Evolutionary conservation across 768 basidiomycete species (phyloP).

Genomic region (Phlegmacium glaucopus): DNA sequence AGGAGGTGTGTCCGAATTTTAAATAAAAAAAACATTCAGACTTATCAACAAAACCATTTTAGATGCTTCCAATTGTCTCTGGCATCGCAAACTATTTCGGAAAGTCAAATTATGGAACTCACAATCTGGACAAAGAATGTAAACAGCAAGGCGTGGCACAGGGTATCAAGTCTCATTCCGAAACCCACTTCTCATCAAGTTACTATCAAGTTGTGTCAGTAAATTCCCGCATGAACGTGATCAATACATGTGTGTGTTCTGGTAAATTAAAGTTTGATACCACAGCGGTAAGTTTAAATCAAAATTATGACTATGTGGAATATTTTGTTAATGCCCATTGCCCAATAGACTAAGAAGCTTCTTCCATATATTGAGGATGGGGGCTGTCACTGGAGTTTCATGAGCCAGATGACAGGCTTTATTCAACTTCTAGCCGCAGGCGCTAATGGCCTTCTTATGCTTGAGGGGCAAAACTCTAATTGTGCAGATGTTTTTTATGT

Average conservation of each 20-base stretch:
- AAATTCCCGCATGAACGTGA: conserved; percentile 17
- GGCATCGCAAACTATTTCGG: conserved; percentile 24
- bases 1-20: conserved; percentile 14
- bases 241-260: conserved; percentile 12
- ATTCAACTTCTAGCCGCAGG: conserved; percentile 13
- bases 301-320: neutral
- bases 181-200: conserved; percentile 23
- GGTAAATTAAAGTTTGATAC: conserved; percentile 19
- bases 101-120: conserved; percentile 24
- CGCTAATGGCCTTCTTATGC: conserved; percentile 21
- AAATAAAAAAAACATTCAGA: neutral
- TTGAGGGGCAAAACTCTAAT: conserved; percentile 25
- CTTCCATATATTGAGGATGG: conserved; percentile 16
- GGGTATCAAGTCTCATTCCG: conserved; percentile 21
- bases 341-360: conserved; percentile 17
- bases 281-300: conserved; percentile 14
- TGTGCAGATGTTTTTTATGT: conserved; percentile 28
- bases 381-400: conserved; percentile 12
- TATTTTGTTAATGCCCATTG: neutral
- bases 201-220: conserved; percentile 21
- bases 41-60: neutral
- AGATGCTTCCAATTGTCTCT: conserved; percentile 19
- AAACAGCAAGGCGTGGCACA: conserved; percentile 13
- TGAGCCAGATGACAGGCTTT: conserved; percentile 12
- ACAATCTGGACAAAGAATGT: conserved; percentile 15